Evolutionary conservation across 169 alveolate species (phyloP).

Genomic region (Plasmodium coatneyi): DNA sequence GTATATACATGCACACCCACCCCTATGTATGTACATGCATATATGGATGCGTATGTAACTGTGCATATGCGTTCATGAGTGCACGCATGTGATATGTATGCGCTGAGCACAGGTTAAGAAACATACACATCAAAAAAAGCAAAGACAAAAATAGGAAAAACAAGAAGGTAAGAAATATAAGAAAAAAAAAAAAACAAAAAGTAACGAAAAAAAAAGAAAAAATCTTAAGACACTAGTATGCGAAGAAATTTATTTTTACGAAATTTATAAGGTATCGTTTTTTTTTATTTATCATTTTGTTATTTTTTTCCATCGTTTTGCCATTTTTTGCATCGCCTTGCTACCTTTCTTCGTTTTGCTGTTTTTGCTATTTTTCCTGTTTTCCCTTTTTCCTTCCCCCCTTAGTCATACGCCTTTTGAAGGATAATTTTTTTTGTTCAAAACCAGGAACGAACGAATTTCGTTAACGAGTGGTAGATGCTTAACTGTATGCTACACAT

Average conservation of each 20-base stretch:
- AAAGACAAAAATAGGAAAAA: slow-evolving; percentile 2
- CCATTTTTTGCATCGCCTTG: not conserved
- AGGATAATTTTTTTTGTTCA: not conserved
- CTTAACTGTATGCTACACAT: slow-evolving; percentile 11
- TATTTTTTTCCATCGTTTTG: not conserved
- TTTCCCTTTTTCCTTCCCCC: not conserved
- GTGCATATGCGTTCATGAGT: slow-evolving; percentile 7
- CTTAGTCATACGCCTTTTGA: not conserved
- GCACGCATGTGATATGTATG: not conserved
- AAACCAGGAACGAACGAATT: not conserved
- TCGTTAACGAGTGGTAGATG: slow-evolving; percentile 48
- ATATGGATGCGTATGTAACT: not conserved
- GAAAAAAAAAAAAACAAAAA: slow-evolving; percentile 5
- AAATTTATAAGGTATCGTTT: not conserved
- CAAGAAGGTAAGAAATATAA: not conserved
- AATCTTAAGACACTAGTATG: slow-evolving; percentile 26
- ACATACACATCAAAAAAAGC: not conserved
- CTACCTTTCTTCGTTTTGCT: not conserved
- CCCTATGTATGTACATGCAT: not conserved
- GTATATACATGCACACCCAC: not conserved
- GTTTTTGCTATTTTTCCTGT: slow-evolving; percentile 11
- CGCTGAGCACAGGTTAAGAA: not conserved
- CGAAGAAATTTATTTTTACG: slow-evolving; percentile 28
- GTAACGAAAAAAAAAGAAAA: not conserved
- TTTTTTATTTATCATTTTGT: slow-evolving; percentile 2